Base-by-base conservation (phyloP, 2,329 filamentous ascomycete species). In the Thelonectria rubi region DNA sequence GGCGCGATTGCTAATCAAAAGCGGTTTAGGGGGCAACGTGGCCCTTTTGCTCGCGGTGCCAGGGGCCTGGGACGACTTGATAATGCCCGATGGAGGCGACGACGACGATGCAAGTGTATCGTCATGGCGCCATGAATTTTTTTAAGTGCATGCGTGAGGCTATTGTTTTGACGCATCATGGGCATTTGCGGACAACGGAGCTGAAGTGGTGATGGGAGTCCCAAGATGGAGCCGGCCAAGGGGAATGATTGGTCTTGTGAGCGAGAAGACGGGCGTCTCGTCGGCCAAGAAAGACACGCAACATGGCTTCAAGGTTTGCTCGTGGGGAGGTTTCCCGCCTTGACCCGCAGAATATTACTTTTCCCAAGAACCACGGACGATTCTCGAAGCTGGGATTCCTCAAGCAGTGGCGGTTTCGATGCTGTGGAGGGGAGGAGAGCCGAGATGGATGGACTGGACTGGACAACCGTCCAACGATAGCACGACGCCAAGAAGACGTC, bases 21-120 rank as follows among this genome's bases (percentile, higher is more conserved):
- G 65, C 18, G 65, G 70, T 18, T 55, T 69, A 70, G 68, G n/a
- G 58, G 68, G 60, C 58, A 65, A 72, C 69, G 70, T 72, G 69
- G 70, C 67, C 64, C 49, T 20, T 43, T 15, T 12, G 5, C 5
- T 12, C 12, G 45, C 43, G 47, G 21, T 45, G 53, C 63, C 66
- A 63, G 60, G 63, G 58, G 66, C 56, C 40, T 58, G 65, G 68
- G 58, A 60, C 53, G 34, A 12, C 57, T 56, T 53, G 39, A 54
- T 54, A 50, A 24, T 51, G 61, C 60, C 61, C 47, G 48, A 47
- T 8, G 5, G 26, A 30, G 26, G 26, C 54, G 48, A 64, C 17
- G 21, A 43, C 18, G 37, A 50, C 43, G 53, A 52, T 58, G 48
- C 37, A 60, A 51, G 56, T 48, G 34, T n/a, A n/a, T 54, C 42